Evolutionary conservation across 192 early-diverging fungal species (phyloP), one percentile per base, ranked within the genome.

Genomic region (Umbelopsis sp.): DNA sequence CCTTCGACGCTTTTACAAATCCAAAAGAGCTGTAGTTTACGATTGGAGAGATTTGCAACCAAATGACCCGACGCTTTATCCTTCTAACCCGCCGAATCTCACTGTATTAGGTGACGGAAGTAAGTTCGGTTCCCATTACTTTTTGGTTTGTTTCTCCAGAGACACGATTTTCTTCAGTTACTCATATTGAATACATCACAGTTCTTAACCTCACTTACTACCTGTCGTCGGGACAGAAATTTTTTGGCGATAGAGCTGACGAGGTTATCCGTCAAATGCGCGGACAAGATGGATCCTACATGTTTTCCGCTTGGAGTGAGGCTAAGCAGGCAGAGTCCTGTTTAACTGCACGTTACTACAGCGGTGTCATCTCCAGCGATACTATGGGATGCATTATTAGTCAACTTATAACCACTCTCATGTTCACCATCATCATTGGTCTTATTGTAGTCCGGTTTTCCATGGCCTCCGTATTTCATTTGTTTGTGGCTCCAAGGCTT

Each of bases 391-490:
- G 85, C 76, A 82, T 86, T 69, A 76, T 79, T 2, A 77, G 79
- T 44, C 82, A 86, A 31, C 73, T 84, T 47, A 83, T 84, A 73
- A 84, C 81, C 71, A 78, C 74, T 51, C 25, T 80, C 29, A 83
- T 82, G 25, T 76, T 87, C 59, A 59, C 77, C 3, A 70, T 86
- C 12, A 87, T 87, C 74, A 78, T 82, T 17, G 82, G 84, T 5
- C 77, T 87, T 24, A 80, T 87, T 47, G 69, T 84, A 26, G 82
- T 79, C 20, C 83, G 84, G 8, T 87, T 87, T 79, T 70, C 84
- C 66, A 86, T 86, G 85, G 85, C 85, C 10, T 74, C 83, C 4
- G 70, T 80, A 14, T 86, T 86, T 80, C 81, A 82, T 52, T 86
- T 80, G 70, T 77, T 86, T 65, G 52, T 86, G 74, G 82, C 82